Evolutionary conservation across 257 asterid species (phyloP).

Genomic region (Capsicum chinense): DNA sequence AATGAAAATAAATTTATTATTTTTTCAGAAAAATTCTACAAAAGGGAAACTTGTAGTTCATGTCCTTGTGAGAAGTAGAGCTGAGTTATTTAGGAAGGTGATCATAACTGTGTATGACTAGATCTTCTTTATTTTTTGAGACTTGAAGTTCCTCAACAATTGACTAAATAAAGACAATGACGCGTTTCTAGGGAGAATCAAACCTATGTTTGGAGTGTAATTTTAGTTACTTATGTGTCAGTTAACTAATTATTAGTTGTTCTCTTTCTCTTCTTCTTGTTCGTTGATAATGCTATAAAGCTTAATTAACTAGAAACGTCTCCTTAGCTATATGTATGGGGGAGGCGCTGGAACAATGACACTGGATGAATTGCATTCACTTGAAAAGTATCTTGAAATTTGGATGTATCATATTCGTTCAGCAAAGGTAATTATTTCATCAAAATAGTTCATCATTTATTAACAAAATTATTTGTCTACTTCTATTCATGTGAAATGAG

Average conservation of each 20-base stretch:
- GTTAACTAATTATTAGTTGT: background rate
- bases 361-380: slow-evolving; percentile 60
- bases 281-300: background rate
- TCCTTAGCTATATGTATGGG: slow-evolving; percentile 66
- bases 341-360: slow-evolving; percentile 80
- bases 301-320: background rate
- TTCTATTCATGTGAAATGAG: background rate
- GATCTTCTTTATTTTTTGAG: background rate
- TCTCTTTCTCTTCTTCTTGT: background rate
- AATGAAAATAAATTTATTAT: background rate
- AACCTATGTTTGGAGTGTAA: background rate
- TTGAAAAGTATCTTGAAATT: slow-evolving; percentile 77
- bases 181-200: background rate
- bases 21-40: background rate
- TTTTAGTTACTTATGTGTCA: background rate
- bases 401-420: slow-evolving; percentile 84
- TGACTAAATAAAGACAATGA: background rate
- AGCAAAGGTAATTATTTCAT: slow-evolving; percentile 60
- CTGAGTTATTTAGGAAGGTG: background rate
- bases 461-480: background rate
- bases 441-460: background rate
- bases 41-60: background rate
- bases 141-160: background rate
- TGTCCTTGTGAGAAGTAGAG: background rate
- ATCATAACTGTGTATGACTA: background rate